Conservation (phyloP, 2,329 filamentous ascomycete species). For the Nothopassalora personata region DNA sequence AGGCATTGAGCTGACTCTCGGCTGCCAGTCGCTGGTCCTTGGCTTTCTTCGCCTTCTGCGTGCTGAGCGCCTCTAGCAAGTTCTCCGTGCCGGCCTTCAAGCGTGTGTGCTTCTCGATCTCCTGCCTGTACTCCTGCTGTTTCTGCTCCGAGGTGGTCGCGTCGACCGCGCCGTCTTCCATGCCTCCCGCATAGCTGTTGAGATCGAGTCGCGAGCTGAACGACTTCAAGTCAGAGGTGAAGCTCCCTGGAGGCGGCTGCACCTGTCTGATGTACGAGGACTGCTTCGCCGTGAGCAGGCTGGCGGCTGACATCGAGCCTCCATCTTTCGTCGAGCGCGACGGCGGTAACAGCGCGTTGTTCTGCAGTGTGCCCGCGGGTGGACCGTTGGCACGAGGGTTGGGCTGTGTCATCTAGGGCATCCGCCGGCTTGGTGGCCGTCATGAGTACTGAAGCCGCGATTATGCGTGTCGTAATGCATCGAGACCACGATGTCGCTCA, state of each 20-base stretch:
- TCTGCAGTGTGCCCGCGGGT: slow-evolving; percentile 22
- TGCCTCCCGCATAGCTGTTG: slow-evolving; percentile 45
- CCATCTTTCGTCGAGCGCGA: slow-evolving; percentile 45
- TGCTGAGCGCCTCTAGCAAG: slow-evolving; percentile 87
- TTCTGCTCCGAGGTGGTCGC: slow-evolving; percentile 61
- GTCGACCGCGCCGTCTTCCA: slow-evolving; percentile 57
- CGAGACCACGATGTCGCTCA: slow-evolving; percentile 9
- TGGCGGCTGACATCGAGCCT: slow-evolving; percentile 50
- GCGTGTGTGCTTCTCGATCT: slow-evolving; percentile 91
- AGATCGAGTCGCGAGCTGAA: slow-evolving; percentile 61
- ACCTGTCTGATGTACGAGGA: slow-evolving; percentile 63
- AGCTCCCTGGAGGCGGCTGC: slow-evolving; percentile 68
- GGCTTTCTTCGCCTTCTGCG: slow-evolving; percentile 91
- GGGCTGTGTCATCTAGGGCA: slow-evolving; percentile 24
- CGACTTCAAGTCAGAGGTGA: slow-evolving; percentile 79
- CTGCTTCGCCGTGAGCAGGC: slow-evolving; percentile 50
- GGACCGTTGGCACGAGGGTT: slow-evolving; percentile 29
- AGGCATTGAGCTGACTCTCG: slow-evolving; percentile 84
- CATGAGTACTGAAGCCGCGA: slow-evolving; percentile 15
- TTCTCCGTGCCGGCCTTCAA: slow-evolving; percentile 98
- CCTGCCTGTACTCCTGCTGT: slow-evolving; percentile 70
- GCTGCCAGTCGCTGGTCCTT: slow-evolving; percentile 57
- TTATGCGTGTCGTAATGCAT: slow-evolving; percentile 20
- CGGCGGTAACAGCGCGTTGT: slow-evolving; percentile 38
- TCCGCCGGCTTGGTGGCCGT: slow-evolving; percentile 18